phyloP scores from a whole-genome alignment of 805 yeast species.

The Jamesozyma lodderae region DNA sequence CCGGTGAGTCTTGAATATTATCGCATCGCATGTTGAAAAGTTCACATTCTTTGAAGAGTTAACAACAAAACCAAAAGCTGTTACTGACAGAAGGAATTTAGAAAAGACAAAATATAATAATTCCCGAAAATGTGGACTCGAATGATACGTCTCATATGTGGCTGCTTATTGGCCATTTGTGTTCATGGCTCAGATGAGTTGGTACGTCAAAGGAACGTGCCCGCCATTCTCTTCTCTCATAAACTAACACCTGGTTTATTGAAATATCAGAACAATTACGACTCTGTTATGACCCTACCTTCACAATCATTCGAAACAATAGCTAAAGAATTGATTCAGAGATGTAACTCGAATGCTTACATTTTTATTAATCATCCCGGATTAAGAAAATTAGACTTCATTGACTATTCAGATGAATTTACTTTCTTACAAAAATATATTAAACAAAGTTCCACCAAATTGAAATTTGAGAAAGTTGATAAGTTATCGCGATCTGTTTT shows the following conservation, averaged over 20 bases:
- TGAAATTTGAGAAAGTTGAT: slow-evolving; percentile 47
- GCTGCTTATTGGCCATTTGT: too few species aligned
- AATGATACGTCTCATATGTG: too few species aligned
- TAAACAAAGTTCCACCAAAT: slow-evolving; percentile 49
- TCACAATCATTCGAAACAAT: slow-evolving; percentile 24
- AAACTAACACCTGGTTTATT: slow-evolving; percentile 17
- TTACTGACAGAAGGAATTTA: too few species aligned
- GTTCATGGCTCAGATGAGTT: not conserved
- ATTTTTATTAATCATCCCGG: slow-evolving; percentile 50
- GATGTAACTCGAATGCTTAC: slow-evolving; percentile 50
- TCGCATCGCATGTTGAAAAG: too few species aligned
- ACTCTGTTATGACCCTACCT: slow-evolving; percentile 14
- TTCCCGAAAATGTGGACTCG: too few species aligned
- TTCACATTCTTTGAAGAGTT: too few species aligned
- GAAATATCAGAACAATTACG: slow-evolving; percentile 15
- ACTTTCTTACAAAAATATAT: slow-evolving; percentile 43
- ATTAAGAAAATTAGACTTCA: slow-evolving; percentile 39
- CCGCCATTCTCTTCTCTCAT: slow-evolving; percentile 13
- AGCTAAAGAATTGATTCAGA: slow-evolving; percentile 26
- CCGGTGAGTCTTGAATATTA: too few species aligned
- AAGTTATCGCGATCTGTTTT: slow-evolving; percentile 14
- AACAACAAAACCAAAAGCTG: too few species aligned
- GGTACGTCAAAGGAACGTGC: slow-evolving; percentile 8
- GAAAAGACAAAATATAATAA: too few species aligned
- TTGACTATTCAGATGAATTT: slow-evolving; percentile 35